These are phyloP conservation scores for Verticillium isaacii DNA, from an alignment of 2,329 filamentous ascomycete genomes.

Conservation along the genomic window DNA sequence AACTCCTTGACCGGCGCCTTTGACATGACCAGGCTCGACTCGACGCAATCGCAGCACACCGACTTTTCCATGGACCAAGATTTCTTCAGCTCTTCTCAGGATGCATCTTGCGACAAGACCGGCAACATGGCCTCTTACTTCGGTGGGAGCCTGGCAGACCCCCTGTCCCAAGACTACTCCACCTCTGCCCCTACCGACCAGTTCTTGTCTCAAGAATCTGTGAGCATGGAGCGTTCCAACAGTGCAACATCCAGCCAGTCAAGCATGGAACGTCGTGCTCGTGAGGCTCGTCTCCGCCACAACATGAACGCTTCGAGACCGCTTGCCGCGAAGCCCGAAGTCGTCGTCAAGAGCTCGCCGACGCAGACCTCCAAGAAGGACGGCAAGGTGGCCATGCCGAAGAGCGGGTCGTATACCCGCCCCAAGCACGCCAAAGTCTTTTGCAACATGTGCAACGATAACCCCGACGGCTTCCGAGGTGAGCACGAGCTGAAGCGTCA, in stretches of 20 bases:
- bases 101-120: constrained; percentile 22
- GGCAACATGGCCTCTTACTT: constrained; percentile 30
- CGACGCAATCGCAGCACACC: constrained; percentile 27
- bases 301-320: constrained; percentile 34
- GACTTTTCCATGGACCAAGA: constrained; percentile 18
- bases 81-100: constrained; percentile 11
- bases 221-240: constrained; percentile 42
- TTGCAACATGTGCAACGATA: constrained; percentile 65
- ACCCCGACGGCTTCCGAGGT: constrained; percentile 76
- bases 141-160: constrained; percentile 27
- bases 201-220: constrained; percentile 19
- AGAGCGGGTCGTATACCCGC: constrained; percentile 45
- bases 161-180: constrained; percentile 23
- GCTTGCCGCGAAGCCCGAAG: constrained; percentile 41
- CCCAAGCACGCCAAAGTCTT: constrained; percentile 67
- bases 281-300: constrained; percentile 41
- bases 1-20: constrained; percentile 20
- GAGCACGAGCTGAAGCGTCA: constrained; percentile 77
- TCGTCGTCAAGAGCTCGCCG: constrained; percentile 19
- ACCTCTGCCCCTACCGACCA: constrained; percentile 21
- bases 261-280: constrained; percentile 37
- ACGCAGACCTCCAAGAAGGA: constrained; percentile 26
- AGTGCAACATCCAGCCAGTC: constrained; percentile 42
- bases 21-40: constrained; percentile 32
- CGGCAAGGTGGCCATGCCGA: constrained; percentile 37